Evolutionary conservation across 331 rosid species (phyloP).

Genomic region (Pyrus hybrid): DNA sequence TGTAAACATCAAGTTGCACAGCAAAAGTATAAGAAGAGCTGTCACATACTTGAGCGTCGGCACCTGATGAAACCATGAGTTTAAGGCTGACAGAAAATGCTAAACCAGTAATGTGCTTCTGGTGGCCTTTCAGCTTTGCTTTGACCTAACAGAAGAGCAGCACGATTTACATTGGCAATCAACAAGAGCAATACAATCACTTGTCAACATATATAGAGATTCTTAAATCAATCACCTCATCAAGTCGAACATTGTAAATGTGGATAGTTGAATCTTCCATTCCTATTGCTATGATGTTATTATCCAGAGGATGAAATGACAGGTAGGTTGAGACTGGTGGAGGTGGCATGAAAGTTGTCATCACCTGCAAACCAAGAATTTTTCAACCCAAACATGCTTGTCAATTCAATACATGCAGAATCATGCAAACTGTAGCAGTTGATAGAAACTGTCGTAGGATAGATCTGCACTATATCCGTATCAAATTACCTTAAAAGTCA

Average conservation of each 20-base stretch:
- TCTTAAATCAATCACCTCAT: conserved; percentile 7
- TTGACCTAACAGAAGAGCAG: conserved; percentile 9
- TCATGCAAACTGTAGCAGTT: neutral
- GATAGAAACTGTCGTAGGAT: neutral
- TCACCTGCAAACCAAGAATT: conserved; percentile 12
- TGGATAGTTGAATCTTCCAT: conserved; percentile 19
- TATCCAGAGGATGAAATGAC: conserved; percentile 23
- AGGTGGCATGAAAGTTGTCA: conserved; percentile 19
- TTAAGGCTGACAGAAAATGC: conserved; percentile 10
- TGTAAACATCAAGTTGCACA: neutral
- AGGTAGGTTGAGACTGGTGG: conserved; percentile 19
- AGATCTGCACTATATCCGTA: neutral
- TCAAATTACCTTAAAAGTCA: conserved; percentile 14
- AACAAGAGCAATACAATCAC: neutral
- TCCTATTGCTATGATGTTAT: conserved; percentile 21
- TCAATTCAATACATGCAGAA: neutral
- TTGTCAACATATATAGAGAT: neutral
- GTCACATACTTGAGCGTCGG: conserved; percentile 20
- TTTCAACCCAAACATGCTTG: neutral
- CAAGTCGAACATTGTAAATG: conserved; percentile 19
- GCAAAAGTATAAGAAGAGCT: neutral
- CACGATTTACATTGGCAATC: neutral
- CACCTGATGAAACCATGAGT: conserved; percentile 22
- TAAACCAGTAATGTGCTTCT: conserved; percentile 23
- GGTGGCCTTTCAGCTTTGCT: conserved; percentile 17